phyloP scores from a whole-genome alignment of 441 rosid genomes.

The Euphorbia celastroides region DNA sequence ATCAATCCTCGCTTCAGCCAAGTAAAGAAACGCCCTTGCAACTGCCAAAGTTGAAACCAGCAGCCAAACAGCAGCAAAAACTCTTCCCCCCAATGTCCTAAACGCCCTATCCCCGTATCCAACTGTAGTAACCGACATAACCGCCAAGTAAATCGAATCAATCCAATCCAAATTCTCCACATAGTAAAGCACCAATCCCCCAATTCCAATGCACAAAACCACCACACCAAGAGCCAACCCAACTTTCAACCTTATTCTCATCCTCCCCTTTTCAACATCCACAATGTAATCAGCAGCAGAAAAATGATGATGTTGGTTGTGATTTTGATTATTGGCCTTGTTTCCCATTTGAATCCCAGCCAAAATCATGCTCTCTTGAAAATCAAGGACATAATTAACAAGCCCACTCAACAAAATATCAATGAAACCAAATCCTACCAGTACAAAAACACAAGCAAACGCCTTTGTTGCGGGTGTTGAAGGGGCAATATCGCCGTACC shows the following conservation, averaged over 20 bases:
- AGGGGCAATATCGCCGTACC: conserved; percentile 87
- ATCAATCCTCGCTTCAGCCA: conserved; percentile 78
- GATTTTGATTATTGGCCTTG: background rate
- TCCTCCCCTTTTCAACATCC: conserved; percentile 76
- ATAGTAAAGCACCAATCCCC: conserved; percentile 46
- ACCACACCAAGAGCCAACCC: conserved; percentile 74
- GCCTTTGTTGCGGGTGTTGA: conserved; percentile 56
- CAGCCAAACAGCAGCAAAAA: conserved; percentile 79
- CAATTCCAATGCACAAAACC: conserved; percentile 58
- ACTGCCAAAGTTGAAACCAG: conserved; percentile 72
- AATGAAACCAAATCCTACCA: conserved; percentile 81
- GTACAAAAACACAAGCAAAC: conserved; percentile 67
- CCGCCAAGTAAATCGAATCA: conserved; percentile 78
- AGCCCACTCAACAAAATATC: conserved; percentile 69
- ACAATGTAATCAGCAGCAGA: conserved; percentile 58
- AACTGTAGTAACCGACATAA: conserved; percentile 91
- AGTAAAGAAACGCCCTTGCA: conserved; percentile 77
- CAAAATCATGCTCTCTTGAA: conserved; percentile 72
- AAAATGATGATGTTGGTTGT: conserved; percentile 16
- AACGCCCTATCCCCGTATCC: conserved; percentile 87
- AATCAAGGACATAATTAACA: conserved; percentile 71
- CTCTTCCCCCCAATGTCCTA: conserved; percentile 56
- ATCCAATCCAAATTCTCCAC: conserved; percentile 56
- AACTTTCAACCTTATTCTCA: conserved; percentile 87
- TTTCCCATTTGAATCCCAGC: conserved; percentile 41